phyloP scores from a whole-genome alignment of 495 filamentous ascomycete species.

The Talaromyces nanjingensis region DNA sequence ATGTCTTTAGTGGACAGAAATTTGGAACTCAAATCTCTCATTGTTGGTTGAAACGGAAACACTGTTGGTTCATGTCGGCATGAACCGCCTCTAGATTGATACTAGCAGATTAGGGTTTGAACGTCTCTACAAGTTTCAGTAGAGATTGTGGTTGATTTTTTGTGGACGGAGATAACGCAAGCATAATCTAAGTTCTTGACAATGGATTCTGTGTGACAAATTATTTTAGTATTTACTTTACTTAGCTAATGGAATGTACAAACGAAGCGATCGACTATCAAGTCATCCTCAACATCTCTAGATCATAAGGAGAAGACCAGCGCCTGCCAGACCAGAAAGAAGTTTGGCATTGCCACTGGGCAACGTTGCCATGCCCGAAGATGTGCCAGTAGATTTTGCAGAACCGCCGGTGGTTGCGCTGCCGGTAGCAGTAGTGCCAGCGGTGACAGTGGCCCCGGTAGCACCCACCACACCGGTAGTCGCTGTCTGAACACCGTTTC shows the following conservation, averaged over 20 bases:
- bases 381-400: background rate
- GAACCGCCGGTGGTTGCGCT: background rate
- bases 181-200: background rate
- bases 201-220: background rate
- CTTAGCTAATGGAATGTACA: background rate
- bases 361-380: conserved; percentile 8
- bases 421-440: background rate
- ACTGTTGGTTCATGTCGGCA: background rate
- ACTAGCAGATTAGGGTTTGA: background rate
- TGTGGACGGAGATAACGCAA: background rate
- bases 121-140: background rate
- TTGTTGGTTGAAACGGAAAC: background rate
- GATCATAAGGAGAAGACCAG: conserved; percentile 16
- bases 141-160: background rate
- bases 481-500: conserved; percentile 7
- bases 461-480: conserved; percentile 3
- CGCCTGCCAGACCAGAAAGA: conserved; percentile 18
- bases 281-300: background rate
- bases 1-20: background rate
- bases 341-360: conserved; percentile 17
- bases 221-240: background rate
- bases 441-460: conserved; percentile 13
- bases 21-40: background rate
- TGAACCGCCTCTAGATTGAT: background rate
- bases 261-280: background rate